Evolutionary conservation across 805 yeast species (phyloP).

Genomic region (Candida rishiriensis): DNA sequence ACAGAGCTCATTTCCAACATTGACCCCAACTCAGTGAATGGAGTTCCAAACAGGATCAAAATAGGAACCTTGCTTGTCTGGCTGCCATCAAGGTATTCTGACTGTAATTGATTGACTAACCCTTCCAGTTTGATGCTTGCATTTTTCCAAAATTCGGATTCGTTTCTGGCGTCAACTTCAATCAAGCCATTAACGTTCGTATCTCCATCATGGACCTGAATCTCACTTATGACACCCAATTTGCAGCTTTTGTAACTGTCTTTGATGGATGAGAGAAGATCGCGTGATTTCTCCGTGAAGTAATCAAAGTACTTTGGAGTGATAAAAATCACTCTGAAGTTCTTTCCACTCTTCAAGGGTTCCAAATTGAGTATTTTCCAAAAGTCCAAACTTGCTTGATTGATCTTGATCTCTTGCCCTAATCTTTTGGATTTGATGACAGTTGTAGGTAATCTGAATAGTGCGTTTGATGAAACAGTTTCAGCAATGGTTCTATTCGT

Average conservation of each 20-base stretch:
- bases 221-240: conserved; percentile 36
- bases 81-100: conserved; percentile 6
- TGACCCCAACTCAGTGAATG: conserved; percentile 39
- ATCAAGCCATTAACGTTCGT: conserved; percentile 14
- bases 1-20: conserved; percentile 42
- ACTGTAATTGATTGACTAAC: conserved; percentile 12
- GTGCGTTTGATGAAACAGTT: conserved; percentile 12
- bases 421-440: conserved; percentile 31
- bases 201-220: conserved; percentile 4
- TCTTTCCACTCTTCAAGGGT: conserved; percentile 47
- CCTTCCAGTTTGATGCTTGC: conserved; percentile 6
- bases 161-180: conserved; percentile 16
- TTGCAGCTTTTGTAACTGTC: conserved; percentile 44
- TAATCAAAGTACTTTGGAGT: conserved; percentile 23
- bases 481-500: conserved; percentile 12
- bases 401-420: conserved; percentile 39
- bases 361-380: conserved; percentile 58
- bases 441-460: conserved; percentile 35
- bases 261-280: conserved; percentile 38
- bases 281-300: conserved; percentile 25
- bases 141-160: conserved; percentile 28
- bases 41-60: conserved; percentile 46
- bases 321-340: conserved; percentile 49
- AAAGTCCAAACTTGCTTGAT: conserved; percentile 43
- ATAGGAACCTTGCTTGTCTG: conserved; percentile 31